Base-by-base conservation (phyloP, 139 green algal species). In the Zygnema circumcarinatum region DNA sequence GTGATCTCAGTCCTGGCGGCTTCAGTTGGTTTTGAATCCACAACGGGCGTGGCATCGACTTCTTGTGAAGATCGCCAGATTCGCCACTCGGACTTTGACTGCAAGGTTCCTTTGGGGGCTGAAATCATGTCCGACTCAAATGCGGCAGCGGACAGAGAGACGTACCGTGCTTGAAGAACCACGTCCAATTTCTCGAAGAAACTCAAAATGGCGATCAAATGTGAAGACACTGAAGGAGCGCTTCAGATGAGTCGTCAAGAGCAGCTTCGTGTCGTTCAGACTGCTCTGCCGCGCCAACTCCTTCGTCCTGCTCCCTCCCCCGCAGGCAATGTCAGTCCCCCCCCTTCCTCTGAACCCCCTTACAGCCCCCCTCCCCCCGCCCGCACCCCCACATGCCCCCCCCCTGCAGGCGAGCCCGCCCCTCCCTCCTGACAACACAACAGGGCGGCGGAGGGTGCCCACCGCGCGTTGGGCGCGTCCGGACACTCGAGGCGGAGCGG, bases 131-230 rank as follows among this genome's bases (percentile, higher is more conserved):
- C n/a, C n/a, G n/a, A n/a, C n/a, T n/a, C 92, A 47, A 86, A 94
- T 29, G n/a, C n/a, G n/a, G n/a, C n/a, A n/a, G n/a, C n/a, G n/a
- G n/a, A n/a, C n/a, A n/a, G n/a, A n/a, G 22, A 25, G 33, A 25
- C 31, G 25, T 16, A 88, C 83, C 40, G 73, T 89, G 85, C 80
- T 89, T 54, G 85, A 90, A 20, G 79, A 67, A 1, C 93, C 95
- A 20, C 87, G 73, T 7, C 94, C 94, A 36, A 96, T 91, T 36
- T 94, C 40, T 3, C 76, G 74, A 39, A 93, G 52, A 39, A 94
- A 96, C n/a, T 93, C 84, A 87, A 96, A 97, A 83, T 97, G 94
- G 11, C 93, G 95, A n/a, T 92, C 82, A 83, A 97, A 97, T 22
- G 94, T 75, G 32, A 94, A 85, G n/a, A 93, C 74, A 29, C 76